A percentile compares a stretch with the other conserved stretches of the same genome.
Conservation (phyloP, 225 moss, liverwort and hornwort genomes). For the Pseudoscleropodium purum region DNA sequence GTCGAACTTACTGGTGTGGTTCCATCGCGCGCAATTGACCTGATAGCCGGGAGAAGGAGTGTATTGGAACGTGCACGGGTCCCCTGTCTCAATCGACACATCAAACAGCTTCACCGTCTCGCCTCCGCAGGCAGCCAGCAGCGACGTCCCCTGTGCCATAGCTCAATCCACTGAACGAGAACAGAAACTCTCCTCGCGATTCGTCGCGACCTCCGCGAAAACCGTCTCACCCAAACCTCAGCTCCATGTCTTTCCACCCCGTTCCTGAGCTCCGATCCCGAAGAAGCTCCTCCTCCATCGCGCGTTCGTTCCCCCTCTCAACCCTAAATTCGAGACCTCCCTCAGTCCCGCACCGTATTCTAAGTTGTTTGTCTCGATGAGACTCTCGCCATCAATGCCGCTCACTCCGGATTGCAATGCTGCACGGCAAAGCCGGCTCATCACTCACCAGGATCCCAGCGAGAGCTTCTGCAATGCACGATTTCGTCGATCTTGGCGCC, state of each 20-base stretch:
- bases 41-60: constrained; percentile 85
- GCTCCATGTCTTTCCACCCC: neutral
- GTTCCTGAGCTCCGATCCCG: neutral
- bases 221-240: neutral
- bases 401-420: neutral
- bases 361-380: neutral
- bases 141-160: constrained; percentile 40
- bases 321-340: constrained; percentile 24
- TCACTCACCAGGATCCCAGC: neutral
- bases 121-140: constrained; percentile 92
- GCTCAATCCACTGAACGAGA: neutral
- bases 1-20: constrained; percentile 79
- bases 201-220: neutral
- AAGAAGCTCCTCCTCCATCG: neutral
- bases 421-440: neutral
- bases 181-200: neutral
- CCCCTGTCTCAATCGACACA: constrained; percentile 81
- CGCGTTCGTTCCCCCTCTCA: neutral
- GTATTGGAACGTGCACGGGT: constrained; percentile 89
- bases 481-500: neutral
- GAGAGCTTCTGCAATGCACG: neutral
- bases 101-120: constrained; percentile 99
- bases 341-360: neutral
- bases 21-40: constrained; percentile 99
- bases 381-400: neutral